Evolutionary conservation across 345 rosid genomes (phyloP).

Genomic region (Melastoma malabathricum): DNA sequence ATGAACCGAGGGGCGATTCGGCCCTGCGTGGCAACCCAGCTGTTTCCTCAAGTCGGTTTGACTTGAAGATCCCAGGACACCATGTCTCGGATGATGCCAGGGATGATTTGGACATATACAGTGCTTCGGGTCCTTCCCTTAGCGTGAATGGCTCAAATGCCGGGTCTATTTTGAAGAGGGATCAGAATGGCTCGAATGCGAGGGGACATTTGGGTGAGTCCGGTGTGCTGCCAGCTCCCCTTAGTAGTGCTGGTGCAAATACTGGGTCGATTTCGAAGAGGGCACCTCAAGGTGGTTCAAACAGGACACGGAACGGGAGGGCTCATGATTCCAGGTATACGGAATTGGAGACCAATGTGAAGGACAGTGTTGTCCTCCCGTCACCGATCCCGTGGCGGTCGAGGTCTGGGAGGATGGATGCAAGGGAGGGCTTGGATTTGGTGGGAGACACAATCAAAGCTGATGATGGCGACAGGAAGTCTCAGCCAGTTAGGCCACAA

Average conservation of each 20-base stretch:
- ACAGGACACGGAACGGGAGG: slow-evolving; percentile 10
- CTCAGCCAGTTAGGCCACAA: slow-evolving; percentile 13
- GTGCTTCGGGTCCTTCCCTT: too few relatives aligned
- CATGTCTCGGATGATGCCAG: too few relatives aligned
- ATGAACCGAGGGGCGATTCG: slow-evolving; percentile 13
- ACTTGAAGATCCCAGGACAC: not conserved
- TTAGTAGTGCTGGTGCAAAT: too few relatives aligned
- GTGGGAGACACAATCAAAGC: slow-evolving; percentile 21
- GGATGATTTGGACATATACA: too few relatives aligned
- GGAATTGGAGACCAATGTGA: slow-evolving; percentile 16
- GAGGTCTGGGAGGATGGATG: slow-evolving; percentile 49
- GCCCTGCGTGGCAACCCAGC: slow-evolving; percentile 11
- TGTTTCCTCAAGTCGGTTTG: slow-evolving; percentile 12
- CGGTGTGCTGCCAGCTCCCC: too few relatives aligned
- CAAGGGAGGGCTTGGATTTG: slow-evolving; percentile 24
- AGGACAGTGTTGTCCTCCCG: slow-evolving; percentile 53
- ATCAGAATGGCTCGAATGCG: too few relatives aligned
- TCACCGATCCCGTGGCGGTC: slow-evolving; percentile 97
- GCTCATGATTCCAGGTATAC: slow-evolving; percentile 14
- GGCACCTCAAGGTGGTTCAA: slow-evolving; percentile 13
- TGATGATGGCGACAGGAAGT: slow-evolving; percentile 4
- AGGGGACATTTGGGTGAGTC: too few relatives aligned
- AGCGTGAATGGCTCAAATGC: too few relatives aligned
- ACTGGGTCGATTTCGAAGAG: slow-evolving; percentile 20
- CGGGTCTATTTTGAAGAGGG: too few relatives aligned